These are phyloP conservation scores for Blastomyces emzantsi DNA, from an alignment of 2,329 filamentous ascomycete genomes.

Conservation along the genomic window DNA sequence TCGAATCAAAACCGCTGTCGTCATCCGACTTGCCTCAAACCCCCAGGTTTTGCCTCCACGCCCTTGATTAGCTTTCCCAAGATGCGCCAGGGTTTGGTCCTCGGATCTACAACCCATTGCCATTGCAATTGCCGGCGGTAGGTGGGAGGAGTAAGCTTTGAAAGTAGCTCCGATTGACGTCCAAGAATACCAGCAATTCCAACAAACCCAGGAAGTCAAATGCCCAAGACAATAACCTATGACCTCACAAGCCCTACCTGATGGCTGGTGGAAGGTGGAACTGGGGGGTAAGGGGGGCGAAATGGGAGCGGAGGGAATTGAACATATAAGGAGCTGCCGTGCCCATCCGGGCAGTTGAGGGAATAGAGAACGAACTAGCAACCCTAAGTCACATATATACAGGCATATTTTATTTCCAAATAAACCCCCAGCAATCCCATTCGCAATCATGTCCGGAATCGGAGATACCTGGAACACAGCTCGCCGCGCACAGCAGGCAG, in stretches of 20 bases:
- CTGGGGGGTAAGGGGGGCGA: not conserved
- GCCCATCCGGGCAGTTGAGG: not conserved
- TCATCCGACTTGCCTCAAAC: not conserved
- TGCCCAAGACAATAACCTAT: not conserved
- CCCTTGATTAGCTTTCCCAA: not conserved
- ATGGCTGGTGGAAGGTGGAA: not conserved
- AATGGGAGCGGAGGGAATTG: not conserved
- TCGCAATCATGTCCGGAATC: conserved; percentile 13
- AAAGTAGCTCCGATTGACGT: not conserved
- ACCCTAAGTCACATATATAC: not conserved
- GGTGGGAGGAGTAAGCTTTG: not conserved
- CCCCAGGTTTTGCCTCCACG: not conserved
- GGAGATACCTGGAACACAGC: conserved; percentile 10
- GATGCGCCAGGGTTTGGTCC: not conserved
- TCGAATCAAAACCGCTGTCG: not conserved
- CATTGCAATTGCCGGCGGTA: too few species aligned
- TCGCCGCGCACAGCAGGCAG: conserved; percentile 4
- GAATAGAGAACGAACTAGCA: not conserved
- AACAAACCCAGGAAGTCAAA: not conserved
- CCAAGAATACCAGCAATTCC: not conserved
- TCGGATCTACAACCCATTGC: not conserved
- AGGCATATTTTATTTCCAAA: not conserved
- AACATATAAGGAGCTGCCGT: not conserved
- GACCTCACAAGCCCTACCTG: not conserved
- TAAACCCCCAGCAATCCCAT: not conserved